Base-by-base conservation (phyloP, 2,329 filamentous ascomycete species). In the Elsinoe perseae region DNA sequence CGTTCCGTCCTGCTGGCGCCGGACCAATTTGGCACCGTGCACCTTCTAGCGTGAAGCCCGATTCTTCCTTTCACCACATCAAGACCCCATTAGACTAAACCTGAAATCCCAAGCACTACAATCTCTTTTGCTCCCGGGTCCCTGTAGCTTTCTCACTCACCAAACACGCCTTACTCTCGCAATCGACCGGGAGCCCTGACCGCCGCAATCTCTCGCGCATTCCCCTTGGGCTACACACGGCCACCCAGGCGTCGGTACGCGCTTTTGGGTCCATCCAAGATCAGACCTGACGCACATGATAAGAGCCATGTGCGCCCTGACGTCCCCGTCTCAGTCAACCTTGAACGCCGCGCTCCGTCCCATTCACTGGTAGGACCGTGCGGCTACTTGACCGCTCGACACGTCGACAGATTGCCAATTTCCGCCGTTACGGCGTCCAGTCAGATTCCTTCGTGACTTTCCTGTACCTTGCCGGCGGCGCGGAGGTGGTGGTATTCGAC, bases 321-420 rank as follows among this genome's bases (percentile, higher is more conserved):
- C 20, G 25, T 50, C 44, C 44, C 16, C 9, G 25, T 50, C 27
- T 27, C 25, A 30, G 25, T 50, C 28, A 50, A 34, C 44, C 23
- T 25, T 44, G 40, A 44, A 10, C 40, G 40, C 40, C 38, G 38
- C 38, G 18, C 38, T 20, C 14, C 38, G 14, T 48, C 43, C 43
- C 23, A 30, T 16, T 16, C 27, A 30, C 27, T 50, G 25, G 25
- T 30, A 30, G 25, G 44, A 30, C 44, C 44, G 44, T 50, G 44
- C 28, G 48, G 30, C 36, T 21, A 25, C 40, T 12, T 12, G n/a
- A 21, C 18, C 18, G 14, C 20, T 34, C 20, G 32, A 52, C 48
- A 52, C 48, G 48, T 52, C 28, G 48, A 52, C 28, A 34, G 18
- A 52, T 52, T 52, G 48, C 48, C 48, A 52, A 52, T 52, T 38